These are phyloP conservation scores for Aspergillus sp. DNA, from an alignment of 2,329 filamentous ascomycete species.

Conservation along the genomic window DNA sequence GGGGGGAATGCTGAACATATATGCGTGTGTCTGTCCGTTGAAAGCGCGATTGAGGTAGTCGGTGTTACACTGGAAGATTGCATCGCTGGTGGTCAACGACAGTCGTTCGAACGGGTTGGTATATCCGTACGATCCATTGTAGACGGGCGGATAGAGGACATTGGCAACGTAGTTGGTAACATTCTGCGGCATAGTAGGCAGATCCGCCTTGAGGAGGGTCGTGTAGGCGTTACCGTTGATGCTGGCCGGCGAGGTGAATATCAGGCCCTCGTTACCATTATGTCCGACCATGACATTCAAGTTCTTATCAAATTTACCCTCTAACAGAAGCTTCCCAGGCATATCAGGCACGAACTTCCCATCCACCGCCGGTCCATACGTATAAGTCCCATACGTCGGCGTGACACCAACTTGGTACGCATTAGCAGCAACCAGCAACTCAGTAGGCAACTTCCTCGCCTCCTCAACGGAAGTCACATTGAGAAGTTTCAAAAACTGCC, in stretches of 20 bases:
- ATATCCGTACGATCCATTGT: slow-evolving; percentile 46
- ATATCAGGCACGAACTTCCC: slow-evolving; percentile 45
- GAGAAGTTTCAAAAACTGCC: slow-evolving; percentile 35
- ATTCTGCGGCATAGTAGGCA: slow-evolving; percentile 17
- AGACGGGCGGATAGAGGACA: slow-evolving; percentile 49
- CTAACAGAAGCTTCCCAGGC: slow-evolving; percentile 42
- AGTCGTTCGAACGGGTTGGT: slow-evolving; percentile 39
- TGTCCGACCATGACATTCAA: slow-evolving; percentile 44
- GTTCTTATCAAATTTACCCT: slow-evolving; percentile 41
- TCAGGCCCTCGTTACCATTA: slow-evolving; percentile 40
- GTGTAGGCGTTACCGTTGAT: slow-evolving; percentile 17
- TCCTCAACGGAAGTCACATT: slow-evolving; percentile 43
- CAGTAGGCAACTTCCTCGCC: slow-evolving; percentile 37
- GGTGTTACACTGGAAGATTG: slow-evolving; percentile 49
- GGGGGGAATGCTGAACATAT: slow-evolving; percentile 50
- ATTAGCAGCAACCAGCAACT: slow-evolving; percentile 41
- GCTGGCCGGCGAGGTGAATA: slow-evolving; percentile 34
- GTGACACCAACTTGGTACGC: slow-evolving; percentile 33
- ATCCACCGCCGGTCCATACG: slow-evolving; percentile 45
- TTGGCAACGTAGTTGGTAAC: slow-evolving; percentile 41
- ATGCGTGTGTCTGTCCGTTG: slow-evolving; percentile 47
- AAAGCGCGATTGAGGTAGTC: slow-evolving; percentile 49
- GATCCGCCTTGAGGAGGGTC: slow-evolving; percentile 12
- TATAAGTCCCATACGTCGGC: slow-evolving; percentile 38
- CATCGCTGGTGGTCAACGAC: slow-evolving; percentile 39